Evolutionary conservation across 176 grass and related monocot genomes (phyloP).

Genomic region (Avena sativa): DNA sequence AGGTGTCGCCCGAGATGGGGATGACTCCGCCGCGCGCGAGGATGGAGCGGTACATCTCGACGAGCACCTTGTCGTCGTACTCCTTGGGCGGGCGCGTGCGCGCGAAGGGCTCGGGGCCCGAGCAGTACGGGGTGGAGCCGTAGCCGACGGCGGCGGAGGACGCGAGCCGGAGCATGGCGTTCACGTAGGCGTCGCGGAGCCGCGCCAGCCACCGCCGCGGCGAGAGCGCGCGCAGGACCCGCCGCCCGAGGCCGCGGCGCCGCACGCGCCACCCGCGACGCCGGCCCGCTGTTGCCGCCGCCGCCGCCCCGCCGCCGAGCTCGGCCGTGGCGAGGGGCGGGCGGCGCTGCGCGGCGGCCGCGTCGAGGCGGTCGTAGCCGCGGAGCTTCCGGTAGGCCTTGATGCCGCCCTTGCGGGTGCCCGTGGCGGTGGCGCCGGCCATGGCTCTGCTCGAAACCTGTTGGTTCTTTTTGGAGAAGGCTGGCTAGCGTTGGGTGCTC

Average conservation of each 20-base stretch:
- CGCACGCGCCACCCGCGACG: constrained; percentile 50
- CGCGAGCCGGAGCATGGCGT: constrained; percentile 70
- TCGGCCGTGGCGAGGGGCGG: constrained; percentile 46
- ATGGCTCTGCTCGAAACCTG: neutral
- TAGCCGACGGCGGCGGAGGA: constrained; percentile 54
- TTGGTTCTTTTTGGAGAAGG: too few species aligned
- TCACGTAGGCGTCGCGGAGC: constrained; percentile 72
- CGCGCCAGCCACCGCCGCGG: constrained; percentile 54
- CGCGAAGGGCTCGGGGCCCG: constrained; percentile 27
- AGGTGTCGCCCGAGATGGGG: constrained; percentile 23
- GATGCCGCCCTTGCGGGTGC: constrained; percentile 67
- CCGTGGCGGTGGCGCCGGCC: constrained; percentile 17
- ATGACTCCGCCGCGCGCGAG: constrained; percentile 47
- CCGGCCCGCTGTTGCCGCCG: neutral
- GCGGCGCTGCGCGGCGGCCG: constrained; percentile 46
- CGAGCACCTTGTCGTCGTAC: constrained; percentile 75
- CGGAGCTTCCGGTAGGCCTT: constrained; percentile 78
- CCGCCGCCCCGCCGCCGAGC: neutral
- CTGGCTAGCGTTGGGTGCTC: neutral
- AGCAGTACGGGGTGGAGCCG: constrained; percentile 34
- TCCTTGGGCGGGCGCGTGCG: constrained; percentile 52
- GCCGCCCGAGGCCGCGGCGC: constrained; percentile 35
- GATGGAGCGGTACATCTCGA: constrained; percentile 79
- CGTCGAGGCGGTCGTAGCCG: constrained; percentile 57
- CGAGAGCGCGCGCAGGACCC: constrained; percentile 56